A percentile compares a stretch with the other conserved stretches of the same genome.
Evolutionary conservation across 2,329 filamentous ascomycete species (phyloP).

Genomic region (Pestalotiopsis sp.): DNA sequence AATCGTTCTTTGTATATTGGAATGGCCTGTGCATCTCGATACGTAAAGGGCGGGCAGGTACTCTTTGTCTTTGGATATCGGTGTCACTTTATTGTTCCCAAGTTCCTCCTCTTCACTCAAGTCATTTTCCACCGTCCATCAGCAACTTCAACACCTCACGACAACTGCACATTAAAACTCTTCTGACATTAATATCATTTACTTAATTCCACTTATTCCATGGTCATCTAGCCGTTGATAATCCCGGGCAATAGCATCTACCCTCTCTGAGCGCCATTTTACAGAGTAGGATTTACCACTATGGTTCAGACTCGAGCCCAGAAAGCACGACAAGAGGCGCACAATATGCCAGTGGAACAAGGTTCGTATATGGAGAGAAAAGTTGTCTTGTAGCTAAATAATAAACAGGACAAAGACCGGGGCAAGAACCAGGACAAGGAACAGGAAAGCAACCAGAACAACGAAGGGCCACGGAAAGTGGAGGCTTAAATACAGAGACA

Average conservation of each 20-base stretch:
- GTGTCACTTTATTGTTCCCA: neutral
- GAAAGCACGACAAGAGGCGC: neutral
- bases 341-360: neutral
- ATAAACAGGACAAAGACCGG: neutral
- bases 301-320: slow-evolving; percentile 8
- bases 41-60: neutral
- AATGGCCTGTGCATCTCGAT: neutral
- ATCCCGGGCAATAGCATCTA: neutral
- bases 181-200: neutral
- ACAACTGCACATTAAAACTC: neutral
- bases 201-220: neutral
- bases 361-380: neutral
- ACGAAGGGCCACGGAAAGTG: neutral
- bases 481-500: neutral
- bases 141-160: neutral
- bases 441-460: neutral
- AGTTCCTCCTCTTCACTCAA: neutral
- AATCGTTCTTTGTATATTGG: neutral
- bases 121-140: neutral
- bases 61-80: neutral
- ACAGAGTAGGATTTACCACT: neutral
- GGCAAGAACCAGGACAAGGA: neutral
- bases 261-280: neutral
- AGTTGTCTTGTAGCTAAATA: neutral
- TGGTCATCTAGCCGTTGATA: neutral